A percentile compares a stretch with the other conserved stretches of the same genome.
Evolutionary conservation across 176 grass and related monocot genomes (phyloP).

Genomic region (Canna indica): DNA sequence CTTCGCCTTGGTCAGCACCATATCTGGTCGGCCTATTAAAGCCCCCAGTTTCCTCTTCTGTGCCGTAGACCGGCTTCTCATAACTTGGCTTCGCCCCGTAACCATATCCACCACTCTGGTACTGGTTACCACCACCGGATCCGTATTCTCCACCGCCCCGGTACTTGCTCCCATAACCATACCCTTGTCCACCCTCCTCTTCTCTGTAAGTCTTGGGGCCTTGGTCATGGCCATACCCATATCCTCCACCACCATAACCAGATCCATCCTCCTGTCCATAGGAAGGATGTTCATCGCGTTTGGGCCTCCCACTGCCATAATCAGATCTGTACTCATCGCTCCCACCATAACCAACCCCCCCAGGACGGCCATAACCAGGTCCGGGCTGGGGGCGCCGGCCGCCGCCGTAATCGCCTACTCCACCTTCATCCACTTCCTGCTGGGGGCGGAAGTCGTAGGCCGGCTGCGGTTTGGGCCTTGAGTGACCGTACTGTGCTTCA

Average conservation of each 20-base stretch:
- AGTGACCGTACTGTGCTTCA: background rate
- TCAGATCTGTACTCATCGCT: conserved; percentile 5
- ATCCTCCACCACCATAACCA: conserved; percentile 2
- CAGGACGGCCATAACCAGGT: conserved; percentile 16
- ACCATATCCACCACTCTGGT: conserved; percentile 20
- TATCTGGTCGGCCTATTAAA: conserved; percentile 4
- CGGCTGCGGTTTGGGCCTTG: conserved; percentile 47
- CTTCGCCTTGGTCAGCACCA: conserved; percentile 8
- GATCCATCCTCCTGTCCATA: conserved; percentile 19
- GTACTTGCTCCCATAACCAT: conserved; percentile 22
- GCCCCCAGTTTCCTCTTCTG: background rate
- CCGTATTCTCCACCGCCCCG: conserved; percentile 29
- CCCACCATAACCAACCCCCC: background rate
- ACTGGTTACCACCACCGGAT: conserved; percentile 20
- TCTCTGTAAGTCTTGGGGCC: conserved; percentile 15
- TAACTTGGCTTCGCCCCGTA: conserved; percentile 24
- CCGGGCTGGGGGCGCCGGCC: conserved; percentile 5
- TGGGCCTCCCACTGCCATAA: conserved; percentile 5
- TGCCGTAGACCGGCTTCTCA: background rate
- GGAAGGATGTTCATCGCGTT: conserved; percentile 8
- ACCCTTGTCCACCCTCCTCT: conserved; percentile 16
- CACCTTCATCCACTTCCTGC: conserved; percentile 26
- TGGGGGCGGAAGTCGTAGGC: conserved; percentile 49
- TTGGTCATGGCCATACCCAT: conserved; percentile 23
- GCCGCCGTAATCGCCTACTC: conserved; percentile 11